These are phyloP conservation scores for Tanacetum coccineum DNA, from an alignment of 129 eudicot genomes.

Conservation along the genomic window DNA sequence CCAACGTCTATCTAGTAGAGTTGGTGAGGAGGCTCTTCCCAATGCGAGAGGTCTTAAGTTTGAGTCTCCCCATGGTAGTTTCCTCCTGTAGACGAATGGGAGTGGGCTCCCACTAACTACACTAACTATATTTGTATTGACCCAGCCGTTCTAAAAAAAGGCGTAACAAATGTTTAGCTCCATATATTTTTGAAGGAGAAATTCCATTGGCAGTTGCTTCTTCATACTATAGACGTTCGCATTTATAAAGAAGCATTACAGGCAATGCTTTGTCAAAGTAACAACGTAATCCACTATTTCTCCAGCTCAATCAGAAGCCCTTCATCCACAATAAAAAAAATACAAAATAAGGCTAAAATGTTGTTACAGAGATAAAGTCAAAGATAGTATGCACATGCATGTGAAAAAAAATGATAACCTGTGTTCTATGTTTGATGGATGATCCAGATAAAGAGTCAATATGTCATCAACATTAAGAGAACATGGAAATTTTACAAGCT, in stretches of 20 bases:
- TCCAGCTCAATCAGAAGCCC: constrained; percentile 42
- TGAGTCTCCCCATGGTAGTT: too few relatives aligned
- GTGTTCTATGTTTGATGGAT: constrained; percentile 41
- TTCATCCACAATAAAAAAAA: constrained; percentile 23
- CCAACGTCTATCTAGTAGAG: constrained; percentile 74
- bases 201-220: constrained; percentile 36
- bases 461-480: constrained; percentile 58
- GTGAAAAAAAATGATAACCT: constrained; percentile 27
- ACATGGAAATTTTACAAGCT: constrained; percentile 81
- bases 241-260: constrained; percentile 59
- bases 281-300: constrained; percentile 54
- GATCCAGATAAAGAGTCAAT: constrained; percentile 43
- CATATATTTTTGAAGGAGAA: too few relatives aligned
- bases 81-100: too few relatives aligned
- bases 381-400: constrained; percentile 1
- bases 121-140: too few relatives aligned
- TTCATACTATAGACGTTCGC: constrained; percentile 57
- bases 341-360: not conserved
- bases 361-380: not conserved
- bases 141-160: too few relatives aligned
- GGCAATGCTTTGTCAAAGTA: constrained; percentile 77
- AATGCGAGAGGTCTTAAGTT: too few relatives aligned
- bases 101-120: too few relatives aligned
- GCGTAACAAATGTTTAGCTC: too few relatives aligned
- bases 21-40: constrained; percentile 42